Evolutionary conservation across 306 rosid species (phyloP).

Genomic region (Quercus aquifolioides): DNA sequence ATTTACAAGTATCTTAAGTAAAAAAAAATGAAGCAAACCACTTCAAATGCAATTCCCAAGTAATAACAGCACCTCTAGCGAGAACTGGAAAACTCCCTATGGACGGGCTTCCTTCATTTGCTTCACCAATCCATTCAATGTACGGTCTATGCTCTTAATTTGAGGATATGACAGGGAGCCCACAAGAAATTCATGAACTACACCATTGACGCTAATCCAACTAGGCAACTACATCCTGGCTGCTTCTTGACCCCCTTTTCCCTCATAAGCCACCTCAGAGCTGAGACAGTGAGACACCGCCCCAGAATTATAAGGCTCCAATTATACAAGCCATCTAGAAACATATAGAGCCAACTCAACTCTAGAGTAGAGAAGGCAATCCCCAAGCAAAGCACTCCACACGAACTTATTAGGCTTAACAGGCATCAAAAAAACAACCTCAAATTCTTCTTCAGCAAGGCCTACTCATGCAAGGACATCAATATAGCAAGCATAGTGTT

Average conservation of each 20-base stretch:
- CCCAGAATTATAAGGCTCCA: slow-evolving; percentile 54
- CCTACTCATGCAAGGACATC: slow-evolving; percentile 63
- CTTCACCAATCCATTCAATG: slow-evolving; percentile 42
- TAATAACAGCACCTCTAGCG: background rate
- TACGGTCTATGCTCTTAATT: slow-evolving; percentile 26
- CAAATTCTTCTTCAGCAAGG: slow-evolving; percentile 48
- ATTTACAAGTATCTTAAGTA: background rate
- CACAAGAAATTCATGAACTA: slow-evolving; percentile 54
- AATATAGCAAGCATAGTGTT: slow-evolving; percentile 60
- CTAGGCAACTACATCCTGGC: slow-evolving; percentile 40
- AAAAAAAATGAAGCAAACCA: background rate
- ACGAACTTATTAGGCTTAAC: slow-evolving; percentile 55
- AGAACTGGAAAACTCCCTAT: background rate
- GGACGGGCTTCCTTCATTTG: slow-evolving; percentile 37
- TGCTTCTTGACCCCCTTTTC: slow-evolving; percentile 54
- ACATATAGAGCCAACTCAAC: slow-evolving; percentile 45
- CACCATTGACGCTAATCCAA: slow-evolving; percentile 58
- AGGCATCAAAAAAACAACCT: slow-evolving; percentile 47
- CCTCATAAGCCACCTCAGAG: slow-evolving; percentile 47
- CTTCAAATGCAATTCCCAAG: background rate
- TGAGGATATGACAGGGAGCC: slow-evolving; percentile 38
- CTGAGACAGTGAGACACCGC: slow-evolving; percentile 40
- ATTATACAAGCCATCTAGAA: slow-evolving; percentile 50
- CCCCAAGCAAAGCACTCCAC: slow-evolving; percentile 62
- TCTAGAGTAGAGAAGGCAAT: slow-evolving; percentile 59